Percentiles rank a stretch among this genome's conserved stretches.
phyloP scores from a whole-genome alignment of 306 rosid genomes.

The Cajanus cajan region DNA sequence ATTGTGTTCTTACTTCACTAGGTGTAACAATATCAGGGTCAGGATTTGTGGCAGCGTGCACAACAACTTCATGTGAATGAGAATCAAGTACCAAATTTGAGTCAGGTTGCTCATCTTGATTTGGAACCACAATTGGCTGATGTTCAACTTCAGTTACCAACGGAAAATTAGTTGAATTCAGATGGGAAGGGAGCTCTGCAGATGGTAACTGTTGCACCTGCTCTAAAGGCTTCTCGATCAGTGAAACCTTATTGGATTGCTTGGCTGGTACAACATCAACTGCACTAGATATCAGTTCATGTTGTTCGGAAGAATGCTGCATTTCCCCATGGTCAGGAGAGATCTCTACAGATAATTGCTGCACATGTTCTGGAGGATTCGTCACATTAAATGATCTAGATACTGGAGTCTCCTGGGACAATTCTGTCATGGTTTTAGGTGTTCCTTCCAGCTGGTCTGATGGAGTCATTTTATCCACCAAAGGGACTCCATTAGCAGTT shows the following conservation, averaged over 20 bases:
- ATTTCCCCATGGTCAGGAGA: conserved; percentile 32
- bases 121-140: conserved; percentile 29
- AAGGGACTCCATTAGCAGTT: conserved; percentile 25
- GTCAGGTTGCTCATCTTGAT: conserved; percentile 28
- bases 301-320: conserved; percentile 27
- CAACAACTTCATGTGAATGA: conserved; percentile 18
- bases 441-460: conserved; percentile 43
- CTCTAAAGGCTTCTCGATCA: conserved; percentile 24
- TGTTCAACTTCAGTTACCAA: conserved; percentile 30
- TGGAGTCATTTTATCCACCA: conserved; percentile 31
- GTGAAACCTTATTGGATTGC: conserved; percentile 27
- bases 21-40: conserved; percentile 16
- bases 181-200: conserved; percentile 25
- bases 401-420: conserved; percentile 33
- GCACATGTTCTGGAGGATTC: conserved; percentile 37
- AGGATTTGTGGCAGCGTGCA: conserved; percentile 37
- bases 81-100: conserved; percentile 7
- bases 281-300: conserved; percentile 19
- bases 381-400: conserved; percentile 15
- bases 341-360: conserved; percentile 34
- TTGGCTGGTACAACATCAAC: conserved; percentile 23
- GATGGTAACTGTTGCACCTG: conserved; percentile 34
- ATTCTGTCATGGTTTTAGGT: conserved; percentile 24
- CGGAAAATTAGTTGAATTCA: conserved; percentile 15
- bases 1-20: conserved; percentile 25